Evolutionary conservation across 345 rosid species (phyloP), one percentile per base, ranked within the genome.

Genomic region (Brassica nigra): DNA sequence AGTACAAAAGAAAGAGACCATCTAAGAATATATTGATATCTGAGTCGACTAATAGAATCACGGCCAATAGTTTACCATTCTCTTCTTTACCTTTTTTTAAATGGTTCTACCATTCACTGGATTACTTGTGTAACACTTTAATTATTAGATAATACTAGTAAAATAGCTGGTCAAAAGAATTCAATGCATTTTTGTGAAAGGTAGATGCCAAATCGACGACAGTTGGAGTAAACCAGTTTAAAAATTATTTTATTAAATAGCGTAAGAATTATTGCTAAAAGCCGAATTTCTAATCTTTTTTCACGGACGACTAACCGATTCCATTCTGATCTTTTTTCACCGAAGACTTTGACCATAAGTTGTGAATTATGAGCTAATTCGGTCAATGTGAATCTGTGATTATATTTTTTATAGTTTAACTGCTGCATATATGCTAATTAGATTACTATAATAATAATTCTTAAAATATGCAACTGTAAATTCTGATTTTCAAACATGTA

Each of bases 111-210:
- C 61, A 54, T 54, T 54, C 61, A 54, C 23, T 16, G 16, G 23
- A 10, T 54, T 54, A 54, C 61, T 54, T 54, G 27, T 54, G 61
- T 54, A 54, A 54, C 8, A 54, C 61, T 54, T 15, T 16, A 6
- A 6, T 16, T 54, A 54, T 16, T 16, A 52, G 58, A 54, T 54
- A 54, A 54, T 54, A 15, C 20, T n/a, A 54, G 61, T 6, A 54
- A 54, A 16, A 54, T 54, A 54, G 61, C 61, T 54, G 61, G 61
- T 54, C 61, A 54, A 16, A 54, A 54, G 61, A 54, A 54, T 54
- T 16, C 6, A 54, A 54, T 54, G 10, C 61, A 16, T n/a, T 15
- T 16, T 16, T 54, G 61, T 54, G 61, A 54, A 54, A 54, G 7
- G 61, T 54, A 54, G 27, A 54, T 54, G 10, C 23, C 23, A 54